These are phyloP conservation scores for Leptosphaerulina australis DNA, from an alignment of 2,329 filamentous ascomycete genomes.

Conservation along the genomic window DNA sequence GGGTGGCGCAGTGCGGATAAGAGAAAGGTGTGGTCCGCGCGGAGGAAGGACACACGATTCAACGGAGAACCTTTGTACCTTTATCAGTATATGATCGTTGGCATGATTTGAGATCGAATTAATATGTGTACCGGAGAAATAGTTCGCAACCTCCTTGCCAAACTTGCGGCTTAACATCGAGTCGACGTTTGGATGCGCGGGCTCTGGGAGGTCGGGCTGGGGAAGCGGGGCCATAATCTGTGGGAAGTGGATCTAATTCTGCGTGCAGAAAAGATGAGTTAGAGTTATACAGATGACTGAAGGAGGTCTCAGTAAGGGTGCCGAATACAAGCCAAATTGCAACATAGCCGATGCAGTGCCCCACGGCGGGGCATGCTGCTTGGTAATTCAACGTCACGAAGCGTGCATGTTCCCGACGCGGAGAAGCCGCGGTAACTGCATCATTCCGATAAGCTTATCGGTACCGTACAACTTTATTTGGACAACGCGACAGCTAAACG, in stretches of 20 bases:
- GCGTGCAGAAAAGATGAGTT: background rate
- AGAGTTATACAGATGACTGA: background rate
- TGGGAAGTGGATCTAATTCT: background rate
- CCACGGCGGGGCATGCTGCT: constrained; percentile 22
- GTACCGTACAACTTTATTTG: constrained; percentile 1
- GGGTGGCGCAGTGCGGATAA: constrained; percentile 69
- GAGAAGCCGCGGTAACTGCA: background rate
- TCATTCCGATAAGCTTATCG: constrained; percentile 9
- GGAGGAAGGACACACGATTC: constrained; percentile 80
- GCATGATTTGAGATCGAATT: too few species aligned
- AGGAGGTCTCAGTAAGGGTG: background rate
- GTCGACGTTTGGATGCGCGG: constrained; percentile 64
- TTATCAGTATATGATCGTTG: constrained; percentile 9
- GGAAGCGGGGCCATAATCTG: constrained; percentile 43
- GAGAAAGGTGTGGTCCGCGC: constrained; percentile 73
- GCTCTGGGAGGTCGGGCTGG: constrained; percentile 60
- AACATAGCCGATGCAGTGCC: constrained; percentile 16
- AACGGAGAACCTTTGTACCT: constrained; percentile 65
- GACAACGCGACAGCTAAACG: constrained; percentile 6
- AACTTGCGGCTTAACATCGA: constrained; percentile 78
- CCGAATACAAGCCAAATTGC: background rate
- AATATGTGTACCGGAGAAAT: constrained; percentile 66
- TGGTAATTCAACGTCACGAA: constrained; percentile 18
- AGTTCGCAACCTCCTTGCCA: constrained; percentile 80
- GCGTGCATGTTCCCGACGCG: background rate